A percentile compares a stretch with the other conserved stretches of the same genome.
Conservation (phyloP, 805 yeast genomes). For the Metschnikowia kofuensis region DNA sequence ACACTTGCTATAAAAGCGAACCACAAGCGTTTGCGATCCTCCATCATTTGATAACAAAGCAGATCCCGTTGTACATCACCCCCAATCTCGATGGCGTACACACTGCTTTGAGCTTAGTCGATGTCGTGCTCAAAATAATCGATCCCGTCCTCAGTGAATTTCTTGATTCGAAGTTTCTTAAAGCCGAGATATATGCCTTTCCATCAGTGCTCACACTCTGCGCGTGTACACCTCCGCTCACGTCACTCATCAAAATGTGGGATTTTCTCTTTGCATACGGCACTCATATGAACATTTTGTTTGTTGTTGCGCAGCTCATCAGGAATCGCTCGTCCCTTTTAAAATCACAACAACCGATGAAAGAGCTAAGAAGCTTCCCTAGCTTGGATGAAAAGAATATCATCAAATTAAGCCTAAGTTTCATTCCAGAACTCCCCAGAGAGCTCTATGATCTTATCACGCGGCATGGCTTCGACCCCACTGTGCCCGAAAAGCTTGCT, state of each 20-base stretch:
- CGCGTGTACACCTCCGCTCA: slow-evolving; percentile 84
- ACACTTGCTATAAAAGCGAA: slow-evolving; percentile 65
- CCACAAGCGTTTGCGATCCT: slow-evolving; percentile 81
- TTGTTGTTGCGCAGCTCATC: slow-evolving; percentile 79
- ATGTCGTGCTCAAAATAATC: slow-evolving; percentile 62
- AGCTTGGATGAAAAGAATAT: slow-evolving; percentile 67
- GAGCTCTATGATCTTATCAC: slow-evolving; percentile 59
- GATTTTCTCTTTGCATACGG: slow-evolving; percentile 91
- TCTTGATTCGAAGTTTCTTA: slow-evolving; percentile 61
- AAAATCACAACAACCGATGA: slow-evolving; percentile 66
- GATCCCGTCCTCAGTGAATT: slow-evolving; percentile 67
- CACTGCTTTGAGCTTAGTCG: slow-evolving; percentile 72
- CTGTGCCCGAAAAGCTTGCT: slow-evolving; percentile 36
- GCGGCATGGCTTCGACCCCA: slow-evolving; percentile 59
- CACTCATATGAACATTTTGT: slow-evolving; percentile 78
- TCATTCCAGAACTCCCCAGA: slow-evolving; percentile 71
- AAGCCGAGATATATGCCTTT: slow-evolving; percentile 85
- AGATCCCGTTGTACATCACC: slow-evolving; percentile 75
- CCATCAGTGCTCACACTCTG: slow-evolving; percentile 79
- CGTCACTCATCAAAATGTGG: slow-evolving; percentile 77
- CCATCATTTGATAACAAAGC: slow-evolving; percentile 54
- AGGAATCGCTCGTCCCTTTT: slow-evolving; percentile 64
- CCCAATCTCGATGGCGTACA: slow-evolving; percentile 81
- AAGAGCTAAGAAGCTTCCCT: slow-evolving; percentile 70
- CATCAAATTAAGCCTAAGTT: slow-evolving; percentile 74